Conservation (phyloP, 2,329 filamentous ascomycete species). For the Alternaria sp. region DNA sequence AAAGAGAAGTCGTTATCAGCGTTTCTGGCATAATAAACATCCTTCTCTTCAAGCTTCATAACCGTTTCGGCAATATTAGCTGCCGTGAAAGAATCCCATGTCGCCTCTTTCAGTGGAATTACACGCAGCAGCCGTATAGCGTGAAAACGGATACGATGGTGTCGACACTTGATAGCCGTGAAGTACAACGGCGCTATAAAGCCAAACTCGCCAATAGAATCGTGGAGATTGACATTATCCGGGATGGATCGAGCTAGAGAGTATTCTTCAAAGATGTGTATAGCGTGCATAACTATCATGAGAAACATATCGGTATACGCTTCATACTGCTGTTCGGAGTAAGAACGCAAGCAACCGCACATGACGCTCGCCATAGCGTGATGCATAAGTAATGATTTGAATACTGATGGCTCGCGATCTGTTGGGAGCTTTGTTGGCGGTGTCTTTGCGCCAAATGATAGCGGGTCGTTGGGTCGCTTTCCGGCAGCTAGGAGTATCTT, state of each 20-base stretch:
- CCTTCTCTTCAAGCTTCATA: conserved; percentile 12
- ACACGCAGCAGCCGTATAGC: conserved; percentile 48
- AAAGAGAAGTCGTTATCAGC: not conserved
- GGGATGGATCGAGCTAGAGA: not conserved
- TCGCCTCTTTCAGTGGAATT: conserved; percentile 50
- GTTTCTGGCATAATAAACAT: not conserved
- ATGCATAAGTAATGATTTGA: conserved; percentile 24
- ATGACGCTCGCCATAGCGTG: conserved; percentile 32
- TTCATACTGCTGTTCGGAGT: conserved; percentile 33
- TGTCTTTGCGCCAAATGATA: conserved; percentile 2
- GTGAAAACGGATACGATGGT: conserved; percentile 52
- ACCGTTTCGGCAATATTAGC: conserved; percentile 15
- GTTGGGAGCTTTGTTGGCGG: not conserved
- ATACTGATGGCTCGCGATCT: conserved; percentile 1
- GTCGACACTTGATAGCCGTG: conserved; percentile 59
- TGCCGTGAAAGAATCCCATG: conserved; percentile 51
- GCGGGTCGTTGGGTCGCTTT: not conserved
- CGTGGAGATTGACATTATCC: conserved; percentile 5
- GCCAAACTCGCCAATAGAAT: conserved; percentile 29
- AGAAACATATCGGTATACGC: conserved; percentile 20
- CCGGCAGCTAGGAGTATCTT: not conserved
- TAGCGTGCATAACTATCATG: conserved; percentile 18
- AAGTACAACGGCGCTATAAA: conserved; percentile 10
- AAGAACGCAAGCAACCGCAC: conserved; percentile 13
- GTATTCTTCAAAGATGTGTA: conserved; percentile 2